phyloP scores from a whole-genome alignment of 202 grass and related monocot species.

The Bolboschoenoplectus hybrid region DNA sequence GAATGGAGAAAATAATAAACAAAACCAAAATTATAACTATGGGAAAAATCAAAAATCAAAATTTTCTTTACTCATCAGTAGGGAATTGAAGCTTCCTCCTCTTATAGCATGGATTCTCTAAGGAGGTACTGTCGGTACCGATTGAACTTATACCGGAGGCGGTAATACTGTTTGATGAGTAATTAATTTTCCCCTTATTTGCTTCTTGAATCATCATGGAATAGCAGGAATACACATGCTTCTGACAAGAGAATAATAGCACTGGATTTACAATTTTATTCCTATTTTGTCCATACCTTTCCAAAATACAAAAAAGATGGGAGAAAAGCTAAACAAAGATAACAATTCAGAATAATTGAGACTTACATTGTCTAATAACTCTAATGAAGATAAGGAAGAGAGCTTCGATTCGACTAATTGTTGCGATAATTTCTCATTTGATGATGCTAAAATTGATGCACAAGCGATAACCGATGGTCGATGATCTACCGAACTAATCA shows the following conservation, averaged over 20 bases:
- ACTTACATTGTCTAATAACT: slow-evolving; percentile 66
- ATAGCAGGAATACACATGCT: slow-evolving; percentile 87
- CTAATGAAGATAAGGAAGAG: slow-evolving; percentile 49
- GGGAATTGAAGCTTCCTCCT: slow-evolving; percentile 60
- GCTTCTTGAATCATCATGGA: slow-evolving; percentile 69
- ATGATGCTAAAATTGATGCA: slow-evolving; percentile 60
- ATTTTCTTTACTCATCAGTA: slow-evolving; percentile 45
- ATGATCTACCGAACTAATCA: slow-evolving; percentile 63
- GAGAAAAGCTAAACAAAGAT: slow-evolving; percentile 5
- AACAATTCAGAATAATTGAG: not conserved
- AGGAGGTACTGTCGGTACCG: slow-evolving; percentile 47
- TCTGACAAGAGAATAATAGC: slow-evolving; percentile 59
- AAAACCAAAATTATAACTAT: slow-evolving; percentile 41
- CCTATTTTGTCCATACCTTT: slow-evolving; percentile 42
- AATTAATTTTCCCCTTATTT: slow-evolving; percentile 41
- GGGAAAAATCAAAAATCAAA: slow-evolving; percentile 39
- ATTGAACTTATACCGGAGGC: slow-evolving; percentile 55
- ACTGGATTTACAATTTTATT: slow-evolving; percentile 59
- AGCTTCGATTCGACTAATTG: slow-evolving; percentile 53
- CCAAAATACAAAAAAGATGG: slow-evolving; percentile 21
- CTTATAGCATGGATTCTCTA: slow-evolving; percentile 57
- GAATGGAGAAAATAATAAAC: slow-evolving; percentile 45
- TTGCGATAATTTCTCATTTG: slow-evolving; percentile 31
- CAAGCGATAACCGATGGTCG: slow-evolving; percentile 63
- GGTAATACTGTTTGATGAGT: slow-evolving; percentile 50